Evolutionary conservation across 1,284 basidiomycete genomes (phyloP).

Genomic region (Sanghuangporus sanghuang): DNA sequence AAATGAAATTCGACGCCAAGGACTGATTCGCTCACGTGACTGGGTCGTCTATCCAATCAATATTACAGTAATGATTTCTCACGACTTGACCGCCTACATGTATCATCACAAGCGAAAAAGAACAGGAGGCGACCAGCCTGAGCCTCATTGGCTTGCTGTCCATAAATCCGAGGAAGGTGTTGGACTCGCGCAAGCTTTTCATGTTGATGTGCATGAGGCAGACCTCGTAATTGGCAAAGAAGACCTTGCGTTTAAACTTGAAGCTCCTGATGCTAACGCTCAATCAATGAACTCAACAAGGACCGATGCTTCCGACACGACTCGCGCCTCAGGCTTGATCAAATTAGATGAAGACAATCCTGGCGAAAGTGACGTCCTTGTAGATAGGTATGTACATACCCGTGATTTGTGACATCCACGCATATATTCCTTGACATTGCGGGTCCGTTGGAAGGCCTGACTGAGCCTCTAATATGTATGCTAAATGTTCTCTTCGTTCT

Average conservation of each 20-base stretch:
- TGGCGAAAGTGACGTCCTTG: conserved; percentile 33
- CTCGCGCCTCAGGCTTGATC: conserved; percentile 17
- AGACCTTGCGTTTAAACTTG: conserved; percentile 36
- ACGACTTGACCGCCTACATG: not conserved
- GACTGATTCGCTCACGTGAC: not conserved
- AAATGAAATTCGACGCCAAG: not conserved
- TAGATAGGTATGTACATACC: conserved; percentile 55
- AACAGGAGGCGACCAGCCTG: not conserved
- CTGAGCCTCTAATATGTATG: conserved; percentile 4
- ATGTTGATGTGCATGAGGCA: conserved; percentile 64
- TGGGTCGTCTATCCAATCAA: no score
- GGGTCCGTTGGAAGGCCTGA: not conserved
- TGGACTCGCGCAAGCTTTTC: conserved; percentile 28
- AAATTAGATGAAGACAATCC: not conserved
- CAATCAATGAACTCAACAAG: conserved; percentile 7
- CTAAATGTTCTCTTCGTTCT: conserved; percentile 14
- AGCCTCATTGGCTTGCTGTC: not conserved
- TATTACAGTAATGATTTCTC: no score
- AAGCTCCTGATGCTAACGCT: conserved; percentile 36
- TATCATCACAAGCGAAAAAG: not conserved
- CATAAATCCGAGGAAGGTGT: not conserved
- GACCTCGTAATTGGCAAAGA: conserved; percentile 49
- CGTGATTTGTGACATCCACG: not conserved
- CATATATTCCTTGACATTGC: not conserved
- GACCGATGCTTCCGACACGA: conserved; percentile 14